Evolutionary conservation across 2,329 filamentous ascomycete species (phyloP).

Genomic region (Aspergillus eucalypticola): DNA sequence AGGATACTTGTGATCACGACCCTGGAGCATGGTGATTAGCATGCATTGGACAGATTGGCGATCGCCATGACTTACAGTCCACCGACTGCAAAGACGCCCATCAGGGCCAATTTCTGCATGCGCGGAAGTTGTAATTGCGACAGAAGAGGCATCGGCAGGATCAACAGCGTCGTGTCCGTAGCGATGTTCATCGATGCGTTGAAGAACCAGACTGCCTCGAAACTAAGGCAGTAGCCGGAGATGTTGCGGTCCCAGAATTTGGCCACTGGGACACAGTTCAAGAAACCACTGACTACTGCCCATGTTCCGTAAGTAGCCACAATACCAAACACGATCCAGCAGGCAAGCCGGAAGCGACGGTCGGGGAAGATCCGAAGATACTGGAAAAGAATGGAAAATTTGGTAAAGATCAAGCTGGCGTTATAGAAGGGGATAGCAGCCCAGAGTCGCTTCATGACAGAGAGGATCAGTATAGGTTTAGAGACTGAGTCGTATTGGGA

Average conservation of each 20-base stretch:
- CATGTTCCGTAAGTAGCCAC: conserved; percentile 32
- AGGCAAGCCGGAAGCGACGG: conserved; percentile 32
- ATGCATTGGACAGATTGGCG: background rate
- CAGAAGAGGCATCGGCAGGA: conserved; percentile 46
- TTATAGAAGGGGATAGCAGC: conserved; percentile 37
- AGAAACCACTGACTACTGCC: conserved; percentile 41
- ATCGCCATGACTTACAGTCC: conserved; percentile 31
- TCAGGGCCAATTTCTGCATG: conserved; percentile 43
- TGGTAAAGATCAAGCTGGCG: conserved; percentile 39
- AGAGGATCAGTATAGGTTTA: background rate
- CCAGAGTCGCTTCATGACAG: conserved; percentile 28
- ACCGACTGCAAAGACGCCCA: conserved; percentile 46
- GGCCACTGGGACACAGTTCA: conserved; percentile 44
- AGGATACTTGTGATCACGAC: conserved; percentile 37
- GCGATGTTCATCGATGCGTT: conserved; percentile 46
- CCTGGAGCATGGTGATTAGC: conserved; percentile 9
- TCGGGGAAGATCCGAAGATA: conserved; percentile 48
- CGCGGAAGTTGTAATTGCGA: conserved; percentile 42
- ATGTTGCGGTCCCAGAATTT: conserved; percentile 44
- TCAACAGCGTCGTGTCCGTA: conserved; percentile 45
- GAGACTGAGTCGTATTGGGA: background rate
- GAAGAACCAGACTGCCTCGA: conserved; percentile 45
- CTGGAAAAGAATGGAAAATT: conserved; percentile 49
- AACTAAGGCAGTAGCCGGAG: conserved; percentile 40
- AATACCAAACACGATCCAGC: conserved; percentile 37